These are phyloP conservation scores for Aspergillus egyptiacus DNA, from an alignment of 495 filamentous ascomycete species.

Conservation along the genomic window DNA sequence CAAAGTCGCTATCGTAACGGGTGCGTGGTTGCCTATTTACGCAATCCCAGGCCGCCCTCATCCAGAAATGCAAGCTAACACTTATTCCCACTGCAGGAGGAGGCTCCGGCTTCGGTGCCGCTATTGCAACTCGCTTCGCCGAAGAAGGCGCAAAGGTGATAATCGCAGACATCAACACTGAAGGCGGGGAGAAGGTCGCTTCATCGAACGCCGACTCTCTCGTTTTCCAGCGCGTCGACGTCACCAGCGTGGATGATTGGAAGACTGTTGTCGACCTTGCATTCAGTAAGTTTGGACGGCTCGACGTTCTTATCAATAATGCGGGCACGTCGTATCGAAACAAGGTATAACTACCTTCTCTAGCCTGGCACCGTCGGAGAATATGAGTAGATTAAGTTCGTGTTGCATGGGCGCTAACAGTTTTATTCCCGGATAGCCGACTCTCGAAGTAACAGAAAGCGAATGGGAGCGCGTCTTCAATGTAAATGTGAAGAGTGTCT, in stretches of 20 bases:
- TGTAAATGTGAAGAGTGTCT: constrained; percentile 61
- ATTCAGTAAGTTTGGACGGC: constrained; percentile 41
- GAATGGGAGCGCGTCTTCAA: constrained; percentile 63
- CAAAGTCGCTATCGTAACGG: constrained; percentile 93
- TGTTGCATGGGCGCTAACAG: too few species aligned
- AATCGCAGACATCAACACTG: constrained; percentile 53
- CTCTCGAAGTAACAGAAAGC: constrained; percentile 55
- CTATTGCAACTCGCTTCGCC: constrained; percentile 51
- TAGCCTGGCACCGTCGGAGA: background rate
- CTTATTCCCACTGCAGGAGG: constrained; percentile 29
- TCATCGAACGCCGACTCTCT: constrained; percentile 34
- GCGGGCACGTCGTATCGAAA: constrained; percentile 65
- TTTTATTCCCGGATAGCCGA: too few species aligned
- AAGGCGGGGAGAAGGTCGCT: constrained; percentile 44
- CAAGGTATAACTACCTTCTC: constrained; percentile 36
- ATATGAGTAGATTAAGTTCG: background rate
- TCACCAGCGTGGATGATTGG: constrained; percentile 48
- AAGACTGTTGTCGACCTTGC: constrained; percentile 40
- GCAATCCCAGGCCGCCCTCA: background rate
- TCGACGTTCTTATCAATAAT: constrained; percentile 63
- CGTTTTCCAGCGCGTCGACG: constrained; percentile 45
- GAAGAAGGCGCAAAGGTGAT: constrained; percentile 54
- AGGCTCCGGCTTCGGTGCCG: constrained; percentile 55
- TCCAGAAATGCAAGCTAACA: background rate
- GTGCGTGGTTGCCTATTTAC: constrained; percentile 29